Conservation (phyloP, 2,329 filamentous ascomycete genomes). For the Myrmaecium sp. region DNA sequence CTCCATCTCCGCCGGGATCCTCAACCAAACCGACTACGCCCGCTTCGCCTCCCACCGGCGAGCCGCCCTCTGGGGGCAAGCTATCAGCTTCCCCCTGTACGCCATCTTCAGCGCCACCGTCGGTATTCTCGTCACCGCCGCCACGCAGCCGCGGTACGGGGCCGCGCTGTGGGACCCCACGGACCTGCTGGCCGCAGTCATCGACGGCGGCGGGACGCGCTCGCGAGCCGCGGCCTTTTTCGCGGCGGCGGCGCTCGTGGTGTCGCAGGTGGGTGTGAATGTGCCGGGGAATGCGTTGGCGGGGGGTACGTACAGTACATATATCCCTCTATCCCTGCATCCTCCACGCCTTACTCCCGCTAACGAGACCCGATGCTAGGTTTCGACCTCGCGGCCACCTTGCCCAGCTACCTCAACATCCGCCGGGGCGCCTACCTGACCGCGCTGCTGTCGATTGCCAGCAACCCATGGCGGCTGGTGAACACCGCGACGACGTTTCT, state of each 20-base stretch:
- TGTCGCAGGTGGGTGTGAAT: too few species aligned
- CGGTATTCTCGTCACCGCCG: constrained; percentile 25
- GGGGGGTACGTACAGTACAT: too few species aligned
- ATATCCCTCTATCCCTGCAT: too few species aligned
- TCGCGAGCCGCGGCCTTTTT: too few species aligned
- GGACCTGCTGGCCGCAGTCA: constrained; percentile 17
- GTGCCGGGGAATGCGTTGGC: too few species aligned
- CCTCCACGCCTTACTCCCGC: too few species aligned
- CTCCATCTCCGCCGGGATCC: constrained; percentile 3
- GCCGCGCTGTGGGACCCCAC: constrained; percentile 20
- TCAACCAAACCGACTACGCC: constrained; percentile 20
- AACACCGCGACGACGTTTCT: constrained; percentile 20
- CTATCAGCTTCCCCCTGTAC: constrained; percentile 20
- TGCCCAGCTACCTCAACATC: constrained; percentile 18
- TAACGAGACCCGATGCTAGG: too few species aligned
- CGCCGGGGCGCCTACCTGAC: constrained; percentile 19
- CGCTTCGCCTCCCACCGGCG: constrained; percentile 24
- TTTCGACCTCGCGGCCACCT: constrained; percentile 19
- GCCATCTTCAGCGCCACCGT: constrained; percentile 20
- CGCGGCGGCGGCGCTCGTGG: too few species aligned
- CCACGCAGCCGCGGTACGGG: constrained; percentile 26
- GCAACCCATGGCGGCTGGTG: constrained; percentile 22
- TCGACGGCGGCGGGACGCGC: too few species aligned
- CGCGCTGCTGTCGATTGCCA: constrained; percentile 17
- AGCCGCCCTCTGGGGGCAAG: constrained; percentile 21